Percentiles rank a stretch among this genome's conserved stretches.
These are phyloP conservation scores for Nicotiana otophora DNA, from an alignment of 257 asterid species.

Conservation along the genomic window DNA sequence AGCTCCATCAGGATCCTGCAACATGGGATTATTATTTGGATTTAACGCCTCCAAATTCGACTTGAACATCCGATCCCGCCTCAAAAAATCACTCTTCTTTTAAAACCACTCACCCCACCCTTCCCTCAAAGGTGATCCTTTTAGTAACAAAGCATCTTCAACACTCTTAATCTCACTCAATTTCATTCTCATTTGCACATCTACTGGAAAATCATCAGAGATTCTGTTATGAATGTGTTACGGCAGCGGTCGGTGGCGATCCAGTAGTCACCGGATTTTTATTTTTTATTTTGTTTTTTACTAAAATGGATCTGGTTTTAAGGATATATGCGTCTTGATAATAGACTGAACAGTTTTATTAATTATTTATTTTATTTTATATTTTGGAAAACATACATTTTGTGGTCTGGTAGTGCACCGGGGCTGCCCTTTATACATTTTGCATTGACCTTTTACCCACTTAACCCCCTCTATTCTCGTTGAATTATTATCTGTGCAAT, in stretches of 20 bases:
- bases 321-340: too few relatives aligned
- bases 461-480: too few relatives aligned
- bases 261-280: neutral
- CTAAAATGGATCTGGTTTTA: neutral
- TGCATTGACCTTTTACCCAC: too few relatives aligned
- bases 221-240: too few relatives aligned
- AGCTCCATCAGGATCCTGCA: slow-evolving; percentile 88
- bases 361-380: too few relatives aligned
- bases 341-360: too few relatives aligned
- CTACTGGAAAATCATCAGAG: slow-evolving; percentile 79
- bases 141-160: slow-evolving; percentile 84
- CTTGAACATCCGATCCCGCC: slow-evolving; percentile 83
- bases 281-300: too few relatives aligned
- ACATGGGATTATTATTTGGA: slow-evolving; percentile 70
- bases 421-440: too few relatives aligned
- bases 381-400: too few relatives aligned
- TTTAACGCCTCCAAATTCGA: slow-evolving; percentile 73
- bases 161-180: slow-evolving; percentile 45
- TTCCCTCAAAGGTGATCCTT: slow-evolving; percentile 80
- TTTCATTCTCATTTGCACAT: slow-evolving; percentile 55
- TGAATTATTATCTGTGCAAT: too few relatives aligned
- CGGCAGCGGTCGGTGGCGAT: neutral
- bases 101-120: slow-evolving; percentile 99
- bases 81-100: slow-evolving; percentile 76
- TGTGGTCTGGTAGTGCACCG: too few relatives aligned